Evolutionary conservation across 2,329 filamentous ascomycete species (phyloP).

Genomic region (Pestalotiopsis sp.): DNA sequence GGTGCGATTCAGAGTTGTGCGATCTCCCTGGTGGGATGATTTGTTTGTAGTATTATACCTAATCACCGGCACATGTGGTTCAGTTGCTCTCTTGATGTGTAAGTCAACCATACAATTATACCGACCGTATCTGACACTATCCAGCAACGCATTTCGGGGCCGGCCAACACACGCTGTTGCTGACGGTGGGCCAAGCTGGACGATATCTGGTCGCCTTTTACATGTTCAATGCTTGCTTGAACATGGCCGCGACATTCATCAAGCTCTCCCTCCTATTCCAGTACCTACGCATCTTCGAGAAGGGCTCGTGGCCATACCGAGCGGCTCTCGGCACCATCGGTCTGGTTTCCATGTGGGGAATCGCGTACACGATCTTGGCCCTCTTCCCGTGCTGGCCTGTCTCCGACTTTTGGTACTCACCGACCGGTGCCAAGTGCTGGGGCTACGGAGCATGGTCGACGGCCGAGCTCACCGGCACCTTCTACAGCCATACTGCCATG

Average conservation of each 20-base stretch:
- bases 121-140: neutral
- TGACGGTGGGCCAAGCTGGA: conserved; percentile 9
- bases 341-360: conserved; percentile 30
- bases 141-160: conserved; percentile 10
- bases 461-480: conserved; percentile 20
- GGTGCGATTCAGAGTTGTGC: conserved; percentile 26
- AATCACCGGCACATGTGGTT: conserved; percentile 26
- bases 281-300: conserved; percentile 36
- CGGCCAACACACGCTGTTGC: conserved; percentile 12
- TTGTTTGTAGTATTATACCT: conserved; percentile 34
- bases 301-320: conserved; percentile 18
- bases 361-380: conserved; percentile 29
- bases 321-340: conserved; percentile 26
- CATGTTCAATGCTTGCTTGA: conserved; percentile 13
- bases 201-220: conserved; percentile 12
- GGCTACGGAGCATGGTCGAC: conserved; percentile 21
- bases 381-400: conserved; percentile 33
- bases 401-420: conserved; percentile 31
- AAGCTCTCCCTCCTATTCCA: conserved; percentile 39
- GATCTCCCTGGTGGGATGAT: conserved; percentile 36
- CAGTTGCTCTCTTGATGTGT: conserved; percentile 23
- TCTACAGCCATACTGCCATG: conserved; percentile 21
- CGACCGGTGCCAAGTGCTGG: conserved; percentile 14
- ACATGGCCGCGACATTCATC: conserved; percentile 31
- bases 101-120: conserved; percentile 4